Conservation (phyloP, 495 filamentous ascomycete species). For the Penicillium ucsense region DNA sequence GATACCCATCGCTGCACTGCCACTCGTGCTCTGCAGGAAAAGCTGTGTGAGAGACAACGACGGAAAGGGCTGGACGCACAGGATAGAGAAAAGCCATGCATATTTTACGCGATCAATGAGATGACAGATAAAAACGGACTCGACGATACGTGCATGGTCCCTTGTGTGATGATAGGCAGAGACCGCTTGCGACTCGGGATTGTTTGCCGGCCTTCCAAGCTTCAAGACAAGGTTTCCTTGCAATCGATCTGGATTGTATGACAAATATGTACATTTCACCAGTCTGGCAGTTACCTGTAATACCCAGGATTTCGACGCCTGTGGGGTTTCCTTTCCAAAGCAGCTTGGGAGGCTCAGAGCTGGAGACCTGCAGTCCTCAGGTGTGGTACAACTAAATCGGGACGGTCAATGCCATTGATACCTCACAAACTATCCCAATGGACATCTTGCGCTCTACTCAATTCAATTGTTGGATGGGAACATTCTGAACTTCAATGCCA, state of each 20-base stretch:
- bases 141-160: constrained; percentile 24
- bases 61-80: constrained; percentile 9
- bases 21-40: constrained; percentile 11
- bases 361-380: constrained; percentile 1
- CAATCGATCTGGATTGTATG: no score
- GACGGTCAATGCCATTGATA: constrained; percentile 26
- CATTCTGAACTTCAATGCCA: no score
- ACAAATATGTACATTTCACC: no score
- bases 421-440: constrained; percentile 1
- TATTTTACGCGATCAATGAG: constrained; percentile 32
- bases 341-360: no score
- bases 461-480: no score
- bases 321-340: no score
- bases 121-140: constrained; percentile 14
- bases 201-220: constrained; percentile 12
- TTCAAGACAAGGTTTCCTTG: no score
- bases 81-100: constrained; percentile 33
- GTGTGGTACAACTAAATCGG: constrained; percentile 29
- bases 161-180: constrained; percentile 23
- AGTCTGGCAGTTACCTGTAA: no score
- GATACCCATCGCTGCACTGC: constrained; percentile 9
- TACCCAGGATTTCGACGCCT: no score
- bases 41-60: constrained; percentile 5
- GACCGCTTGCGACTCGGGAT: constrained; percentile 14
- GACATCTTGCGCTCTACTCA: neutral